These are phyloP conservation scores for Incumbomyces lentus DNA, from an alignment of 2,329 filamentous ascomycete species.

Conservation along the genomic window DNA sequence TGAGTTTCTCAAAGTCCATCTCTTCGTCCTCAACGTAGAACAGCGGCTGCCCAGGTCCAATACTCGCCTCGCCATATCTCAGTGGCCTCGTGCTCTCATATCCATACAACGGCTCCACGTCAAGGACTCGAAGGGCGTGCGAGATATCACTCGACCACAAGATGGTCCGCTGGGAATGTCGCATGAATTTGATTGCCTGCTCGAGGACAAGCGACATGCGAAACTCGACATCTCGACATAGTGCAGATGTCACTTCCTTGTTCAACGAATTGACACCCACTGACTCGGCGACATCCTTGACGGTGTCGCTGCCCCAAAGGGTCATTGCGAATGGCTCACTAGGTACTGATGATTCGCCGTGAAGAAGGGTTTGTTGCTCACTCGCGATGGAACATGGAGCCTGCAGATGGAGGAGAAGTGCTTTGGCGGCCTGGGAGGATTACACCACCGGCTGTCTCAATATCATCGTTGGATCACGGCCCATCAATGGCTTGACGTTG, in stretches of 20 bases:
- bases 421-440: too few relatives aligned
- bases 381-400: background rate
- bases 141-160: constrained; percentile 83
- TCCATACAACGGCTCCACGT: constrained; percentile 70
- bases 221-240: constrained; percentile 92
- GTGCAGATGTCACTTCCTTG: constrained; percentile 76
- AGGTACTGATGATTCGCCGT: too few relatives aligned
- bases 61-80: constrained; percentile 82
- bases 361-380: too few relatives aligned
- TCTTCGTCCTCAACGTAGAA: constrained; percentile 99
- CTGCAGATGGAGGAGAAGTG: too few relatives aligned
- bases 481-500: too few relatives aligned
- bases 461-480: too few relatives aligned
- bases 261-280: constrained; percentile 73
- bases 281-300: constrained; percentile 90
- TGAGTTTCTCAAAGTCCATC: constrained; percentile 96
- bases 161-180: constrained; percentile 73
- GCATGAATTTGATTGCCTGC: constrained; percentile 94
- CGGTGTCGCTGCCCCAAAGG: constrained; percentile 93
- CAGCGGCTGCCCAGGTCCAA: constrained; percentile 85
- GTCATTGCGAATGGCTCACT: constrained; percentile 26
- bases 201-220: constrained; percentile 86
- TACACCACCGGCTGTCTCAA: too few relatives aligned
- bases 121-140: constrained; percentile 72
- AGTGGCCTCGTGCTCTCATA: constrained; percentile 88